Evolutionary conservation across 495 filamentous ascomycete species (phyloP), one percentile per base, ranked within the genome.

Genomic region (Parmelia sp.): DNA sequence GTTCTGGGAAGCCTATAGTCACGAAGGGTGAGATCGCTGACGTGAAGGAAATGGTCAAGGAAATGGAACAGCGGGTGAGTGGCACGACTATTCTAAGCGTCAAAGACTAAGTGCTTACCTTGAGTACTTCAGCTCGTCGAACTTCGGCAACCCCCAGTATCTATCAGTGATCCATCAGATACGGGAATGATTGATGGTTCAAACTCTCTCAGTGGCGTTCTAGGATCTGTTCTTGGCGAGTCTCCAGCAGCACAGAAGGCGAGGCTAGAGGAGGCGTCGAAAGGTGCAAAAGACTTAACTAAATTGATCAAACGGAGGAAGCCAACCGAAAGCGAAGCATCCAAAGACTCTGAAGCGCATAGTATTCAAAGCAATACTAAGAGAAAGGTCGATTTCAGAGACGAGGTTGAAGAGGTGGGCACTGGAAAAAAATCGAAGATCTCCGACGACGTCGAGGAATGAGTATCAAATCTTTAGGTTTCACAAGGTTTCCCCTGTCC

Each of bases 31-130:
- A 84, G 65, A 91, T 96, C 69, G 77, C 81, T 15, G 91, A 96
- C 64, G 88, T 92, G 37, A 92, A 90, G 74, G 92, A 96, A 44
- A 86, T 96, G 59, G 81, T 96, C 44, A 82, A 80, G 47, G 91
- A 96, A 69, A 93, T 96, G 90, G 87, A 95, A 78, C 85, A 88
- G 75, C 77, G 88, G 72, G 86, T 89, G 79, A 81, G 79, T 75
- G 27, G 17, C 31, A 27, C 63, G 45, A 57, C 33, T 56, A 9
- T 11, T 62, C 58, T 17, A 14, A 35, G 7, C 12, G 45, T 23
- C 23, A 14, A 53, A 27, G 3, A 3, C 14, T 42, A 53, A 17
- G 42, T 53, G 3, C 37, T 68, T 23, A 58, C 57, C 23, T 7
- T 35, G 9, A 23, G 10, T 33, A 55, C 19, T 40, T 60, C 64